These are phyloP conservation scores for Pseudonitzschia multiseries DNA, from an alignment of 108 stramenopile genomes.

Conservation along the genomic window DNA sequence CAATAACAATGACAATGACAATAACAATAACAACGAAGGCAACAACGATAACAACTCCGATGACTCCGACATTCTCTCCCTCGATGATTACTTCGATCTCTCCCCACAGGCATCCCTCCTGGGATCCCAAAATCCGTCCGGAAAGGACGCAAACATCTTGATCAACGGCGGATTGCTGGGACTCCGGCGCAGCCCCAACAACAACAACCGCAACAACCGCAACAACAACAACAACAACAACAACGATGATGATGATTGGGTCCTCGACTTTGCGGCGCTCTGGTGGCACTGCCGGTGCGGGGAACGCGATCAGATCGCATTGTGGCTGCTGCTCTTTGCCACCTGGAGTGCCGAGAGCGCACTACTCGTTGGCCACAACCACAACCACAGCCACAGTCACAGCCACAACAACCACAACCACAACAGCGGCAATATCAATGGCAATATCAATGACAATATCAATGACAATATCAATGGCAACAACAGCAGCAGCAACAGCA, in stretches of 20 bases:
- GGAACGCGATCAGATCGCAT: slow-evolving; percentile 15
- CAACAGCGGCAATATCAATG: background rate
- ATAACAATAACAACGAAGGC: background rate
- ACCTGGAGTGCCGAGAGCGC: slow-evolving; percentile 12
- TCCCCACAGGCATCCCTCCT: background rate
- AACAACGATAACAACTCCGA: background rate
- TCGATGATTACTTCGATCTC: slow-evolving; percentile 2
- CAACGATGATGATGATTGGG: no score
- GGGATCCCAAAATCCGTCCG: slow-evolving; percentile 8
- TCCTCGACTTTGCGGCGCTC: background rate
- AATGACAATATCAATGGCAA: no score
- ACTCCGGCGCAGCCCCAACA: background rate
- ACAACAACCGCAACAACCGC: background rate
- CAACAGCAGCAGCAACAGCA: background rate
- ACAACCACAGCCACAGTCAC: background rate
- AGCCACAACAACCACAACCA: background rate
- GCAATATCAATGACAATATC: no score
- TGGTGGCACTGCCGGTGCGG: slow-evolving; percentile 16
- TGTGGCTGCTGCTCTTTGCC: slow-evolving; percentile 12
- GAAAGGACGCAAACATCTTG: slow-evolving; percentile 1
- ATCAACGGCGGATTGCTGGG: slow-evolving; percentile 13
- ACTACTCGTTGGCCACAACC: no score
- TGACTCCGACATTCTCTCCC: background rate
- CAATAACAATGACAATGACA: background rate
- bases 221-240: no score